Percentiles rank a stretch among this genome's conserved stretches.
Conservation (phyloP, 352 stramenopile genomes). For the Globisporangium rhizosaccharum region DNA sequence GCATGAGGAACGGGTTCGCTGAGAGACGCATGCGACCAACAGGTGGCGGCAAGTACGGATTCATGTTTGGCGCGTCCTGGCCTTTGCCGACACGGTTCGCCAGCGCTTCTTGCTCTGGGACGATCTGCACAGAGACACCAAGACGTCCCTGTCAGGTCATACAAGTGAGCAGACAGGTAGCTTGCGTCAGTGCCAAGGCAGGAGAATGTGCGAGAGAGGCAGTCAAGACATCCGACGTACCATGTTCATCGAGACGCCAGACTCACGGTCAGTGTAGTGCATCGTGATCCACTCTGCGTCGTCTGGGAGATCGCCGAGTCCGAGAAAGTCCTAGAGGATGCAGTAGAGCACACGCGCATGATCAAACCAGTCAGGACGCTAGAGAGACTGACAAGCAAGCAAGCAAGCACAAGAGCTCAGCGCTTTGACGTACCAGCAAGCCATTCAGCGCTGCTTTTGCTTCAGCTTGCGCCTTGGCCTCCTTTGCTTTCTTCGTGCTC, state of each 20-base stretch:
- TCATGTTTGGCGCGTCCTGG: slow-evolving; percentile 83
- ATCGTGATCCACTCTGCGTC: slow-evolving; percentile 75
- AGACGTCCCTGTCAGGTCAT: slow-evolving; percentile 30
- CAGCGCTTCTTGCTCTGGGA: slow-evolving; percentile 77
- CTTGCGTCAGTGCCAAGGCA: no score
- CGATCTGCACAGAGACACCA: slow-evolving; percentile 70
- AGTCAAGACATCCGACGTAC: slow-evolving; percentile 8
- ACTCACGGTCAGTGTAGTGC: slow-evolving; percentile 70
- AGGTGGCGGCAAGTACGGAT: slow-evolving; percentile 86
- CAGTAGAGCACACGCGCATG: not conserved
- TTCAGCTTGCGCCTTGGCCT: slow-evolving; percentile 50
- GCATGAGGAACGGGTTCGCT: slow-evolving; percentile 79
- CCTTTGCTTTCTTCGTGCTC: slow-evolving; percentile 21
- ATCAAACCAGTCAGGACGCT: not conserved
- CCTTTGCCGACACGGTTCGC: slow-evolving; percentile 73
- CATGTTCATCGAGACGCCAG: slow-evolving; percentile 59
- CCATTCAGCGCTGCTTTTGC: slow-evolving; percentile 53
- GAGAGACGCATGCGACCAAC: slow-evolving; percentile 80
- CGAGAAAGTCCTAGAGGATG: slow-evolving; percentile 49
- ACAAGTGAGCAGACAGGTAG: no score
- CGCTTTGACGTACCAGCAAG: slow-evolving; percentile 28
- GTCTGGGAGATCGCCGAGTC: slow-evolving; percentile 65
- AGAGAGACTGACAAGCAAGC: not conserved
- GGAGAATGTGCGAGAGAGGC: not conserved
- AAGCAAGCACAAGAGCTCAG: not conserved